These are phyloP conservation scores for Mycena citricolor DNA, from an alignment of 1,284 basidiomycete genomes.

Conservation along the genomic window DNA sequence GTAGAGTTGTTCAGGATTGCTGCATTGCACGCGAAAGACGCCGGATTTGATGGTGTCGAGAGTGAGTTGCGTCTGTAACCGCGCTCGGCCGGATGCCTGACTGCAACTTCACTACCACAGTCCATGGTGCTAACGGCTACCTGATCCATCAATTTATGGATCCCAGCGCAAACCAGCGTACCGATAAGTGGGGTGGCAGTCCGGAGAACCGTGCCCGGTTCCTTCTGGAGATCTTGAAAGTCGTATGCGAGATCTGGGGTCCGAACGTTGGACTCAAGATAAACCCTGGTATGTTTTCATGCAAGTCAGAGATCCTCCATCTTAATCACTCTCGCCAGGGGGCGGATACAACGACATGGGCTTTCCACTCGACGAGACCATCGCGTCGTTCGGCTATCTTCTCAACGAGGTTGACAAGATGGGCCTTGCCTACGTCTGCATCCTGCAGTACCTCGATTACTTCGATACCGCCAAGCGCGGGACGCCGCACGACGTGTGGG, in stretches of 20 bases:
- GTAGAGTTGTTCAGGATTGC: conserved; percentile 49
- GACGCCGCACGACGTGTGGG: conserved; percentile 29
- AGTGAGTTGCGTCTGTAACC: conserved; percentile 6
- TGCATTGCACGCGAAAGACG: conserved; percentile 54
- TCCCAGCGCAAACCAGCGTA: conserved; percentile 50
- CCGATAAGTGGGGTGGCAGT: conserved; percentile 61
- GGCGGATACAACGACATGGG: conserved; percentile 39
- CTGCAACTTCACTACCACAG: conserved; percentile 24
- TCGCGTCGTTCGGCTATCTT: conserved; percentile 41
- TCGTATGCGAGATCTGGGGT: conserved; percentile 47
- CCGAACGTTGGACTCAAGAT: conserved; percentile 50
- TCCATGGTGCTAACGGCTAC: conserved; percentile 50
- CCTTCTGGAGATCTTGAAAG: conserved; percentile 50
- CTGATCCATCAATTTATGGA: conserved; percentile 60
- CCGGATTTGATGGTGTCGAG: conserved; percentile 60
- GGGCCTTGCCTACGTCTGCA: conserved; percentile 34
- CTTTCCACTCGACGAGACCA: conserved; percentile 43
- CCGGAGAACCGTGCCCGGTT: conserved; percentile 56
- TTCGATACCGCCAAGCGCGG: conserved; percentile 19
- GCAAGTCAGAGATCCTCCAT: too few species aligned
- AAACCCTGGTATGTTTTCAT: conserved; percentile 35
- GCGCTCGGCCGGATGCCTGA: background rate
- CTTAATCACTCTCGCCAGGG: conserved; percentile 23
- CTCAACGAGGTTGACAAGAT: conserved; percentile 39
- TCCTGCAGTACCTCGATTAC: conserved; percentile 8